A percentile compares a stretch with the other conserved stretches of the same genome.
These are phyloP conservation scores for Coemansia sp. DNA, from an alignment of 192 early-diverging fungal species.

Conservation along the genomic window DNA sequence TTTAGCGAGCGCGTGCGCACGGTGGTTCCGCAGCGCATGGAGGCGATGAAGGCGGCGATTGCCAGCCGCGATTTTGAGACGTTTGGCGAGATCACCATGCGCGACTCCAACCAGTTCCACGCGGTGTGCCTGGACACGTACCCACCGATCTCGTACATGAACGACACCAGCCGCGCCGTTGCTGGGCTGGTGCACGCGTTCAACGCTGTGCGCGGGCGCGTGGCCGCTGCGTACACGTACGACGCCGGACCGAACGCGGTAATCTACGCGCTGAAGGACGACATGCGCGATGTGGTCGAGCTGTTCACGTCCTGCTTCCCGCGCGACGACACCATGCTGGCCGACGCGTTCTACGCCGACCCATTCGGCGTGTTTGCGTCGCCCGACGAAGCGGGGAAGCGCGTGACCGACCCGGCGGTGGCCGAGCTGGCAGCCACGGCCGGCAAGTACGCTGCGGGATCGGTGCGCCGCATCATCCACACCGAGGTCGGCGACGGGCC, in stretches of 20 bases:
- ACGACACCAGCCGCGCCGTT: slow-evolving; percentile 89
- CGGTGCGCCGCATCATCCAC: slow-evolving; percentile 85
- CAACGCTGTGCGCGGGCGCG: slow-evolving; percentile 60
- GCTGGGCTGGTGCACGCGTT: slow-evolving; percentile 82
- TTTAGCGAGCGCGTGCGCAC: slow-evolving; percentile 77
- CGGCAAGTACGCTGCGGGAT: slow-evolving; percentile 61
- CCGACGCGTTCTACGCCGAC: slow-evolving; percentile 60
- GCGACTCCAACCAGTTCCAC: slow-evolving; percentile 99
- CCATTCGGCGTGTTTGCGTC: slow-evolving; percentile 58
- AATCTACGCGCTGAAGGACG: slow-evolving; percentile 79
- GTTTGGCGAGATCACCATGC: slow-evolving; percentile 97
- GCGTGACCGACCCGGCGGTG: slow-evolving; percentile 15
- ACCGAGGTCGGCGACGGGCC: slow-evolving; percentile 92
- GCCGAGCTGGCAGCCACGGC: slow-evolving; percentile 29
- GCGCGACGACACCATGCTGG: slow-evolving; percentile 27
- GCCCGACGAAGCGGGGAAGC: slow-evolving; percentile 54
- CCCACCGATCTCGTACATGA: slow-evolving; percentile 98
- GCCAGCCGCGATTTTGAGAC: slow-evolving; percentile 74
- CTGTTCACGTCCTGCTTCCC: slow-evolving; percentile 89
- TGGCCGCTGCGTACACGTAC: slow-evolving; percentile 94
- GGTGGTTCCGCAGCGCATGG: slow-evolving; percentile 91
- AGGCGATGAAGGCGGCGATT: slow-evolving; percentile 86
- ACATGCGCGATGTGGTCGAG: slow-evolving; percentile 84
- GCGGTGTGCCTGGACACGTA: slow-evolving; percentile 97
- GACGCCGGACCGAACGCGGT: slow-evolving; percentile 99